Evolutionary conservation across 148 eudicot genomes (phyloP), one percentile per base, ranked within the genome.

Genomic region (Amaranthus palmeri): DNA sequence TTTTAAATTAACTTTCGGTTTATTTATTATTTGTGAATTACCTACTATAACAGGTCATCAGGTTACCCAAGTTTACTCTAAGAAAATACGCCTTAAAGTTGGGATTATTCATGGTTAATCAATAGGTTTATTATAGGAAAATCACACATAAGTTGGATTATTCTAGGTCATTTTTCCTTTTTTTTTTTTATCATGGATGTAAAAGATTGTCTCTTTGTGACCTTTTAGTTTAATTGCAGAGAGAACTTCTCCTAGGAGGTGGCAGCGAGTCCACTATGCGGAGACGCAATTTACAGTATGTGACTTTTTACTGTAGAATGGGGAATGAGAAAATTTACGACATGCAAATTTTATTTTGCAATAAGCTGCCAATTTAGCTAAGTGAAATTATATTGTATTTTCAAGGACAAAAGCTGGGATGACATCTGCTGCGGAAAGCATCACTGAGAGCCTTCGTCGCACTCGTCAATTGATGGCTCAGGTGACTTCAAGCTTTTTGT

Each of bases 351-450:
- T 25, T 44, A 13, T 18, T 47, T 17, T 64, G n/a, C 55, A 13
- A 46, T 48, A 45, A 0, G 42, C 42, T 46, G 47, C 52, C 11
- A 25, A 44, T 25, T 67, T 61, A 41, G n/a, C 65, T 78, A 10
- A 55, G 11, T 71, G 36, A 17, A 9, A 14, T 58, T 59, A 3
- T 25, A 56, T 54, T 57, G 36, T 6, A 54, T 74, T 71, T 70
- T 48, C 15, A 68, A 92, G 98, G 77, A 93, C 98, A 54, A 91
- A 88, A 81, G 89, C 88, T 67, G 98, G 96, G 72, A 87, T 93
- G 95, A 93, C 98, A 69, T 87, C 95, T 75, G 96, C 98, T 17
- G 98, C 98, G 72, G 96, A 93, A 78, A 88, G 95, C 85, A 93
- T 93, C 78, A 93, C 98, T 53, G 96, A 93, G 53, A 89, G 97